Evolutionary conservation across 768 basidiomycete species (phyloP).

Genomic region (Terana coerulea): DNA sequence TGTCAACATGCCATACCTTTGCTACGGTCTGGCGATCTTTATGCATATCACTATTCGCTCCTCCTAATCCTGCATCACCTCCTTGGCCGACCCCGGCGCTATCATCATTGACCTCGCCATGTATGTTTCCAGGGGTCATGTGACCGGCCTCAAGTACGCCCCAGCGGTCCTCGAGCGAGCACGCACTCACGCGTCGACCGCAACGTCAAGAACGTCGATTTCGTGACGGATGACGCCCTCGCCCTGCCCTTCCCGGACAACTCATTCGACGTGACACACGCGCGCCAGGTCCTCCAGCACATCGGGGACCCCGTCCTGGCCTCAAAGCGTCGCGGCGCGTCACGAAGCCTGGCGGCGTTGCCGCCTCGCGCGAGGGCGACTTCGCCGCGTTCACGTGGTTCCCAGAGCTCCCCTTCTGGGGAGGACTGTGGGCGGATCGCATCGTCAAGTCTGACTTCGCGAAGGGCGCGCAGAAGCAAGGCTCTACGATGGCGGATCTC

Average conservation of each 20-base stretch:
- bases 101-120: conserved; percentile 43
- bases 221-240: conserved; percentile 34
- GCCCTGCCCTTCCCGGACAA: conserved; percentile 33
- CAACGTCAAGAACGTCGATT: conserved; percentile 35
- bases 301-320: conserved; percentile 35
- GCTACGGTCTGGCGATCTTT: no score
- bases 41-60: no score
- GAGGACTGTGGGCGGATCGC: conserved; percentile 36
- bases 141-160: conserved; percentile 39
- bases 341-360: conserved; percentile 39
- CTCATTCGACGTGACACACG: conserved; percentile 45
- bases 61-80: no score
- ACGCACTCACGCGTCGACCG: conserved; percentile 22
- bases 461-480: conserved; percentile 25
- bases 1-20: no score
- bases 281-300: conserved; percentile 48
- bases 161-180: conserved; percentile 29
- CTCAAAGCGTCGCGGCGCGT: conserved; percentile 47
- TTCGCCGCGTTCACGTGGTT: conserved; percentile 26
- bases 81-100: no score
- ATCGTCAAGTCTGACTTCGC: conserved; percentile 32
- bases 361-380: conserved; percentile 41
- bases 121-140: conserved; percentile 36
- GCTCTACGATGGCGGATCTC: conserved; percentile 19
- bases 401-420: conserved; percentile 39